Base-by-base conservation (phyloP, 139 green algal species). In the Coelastrella sp. region DNA sequence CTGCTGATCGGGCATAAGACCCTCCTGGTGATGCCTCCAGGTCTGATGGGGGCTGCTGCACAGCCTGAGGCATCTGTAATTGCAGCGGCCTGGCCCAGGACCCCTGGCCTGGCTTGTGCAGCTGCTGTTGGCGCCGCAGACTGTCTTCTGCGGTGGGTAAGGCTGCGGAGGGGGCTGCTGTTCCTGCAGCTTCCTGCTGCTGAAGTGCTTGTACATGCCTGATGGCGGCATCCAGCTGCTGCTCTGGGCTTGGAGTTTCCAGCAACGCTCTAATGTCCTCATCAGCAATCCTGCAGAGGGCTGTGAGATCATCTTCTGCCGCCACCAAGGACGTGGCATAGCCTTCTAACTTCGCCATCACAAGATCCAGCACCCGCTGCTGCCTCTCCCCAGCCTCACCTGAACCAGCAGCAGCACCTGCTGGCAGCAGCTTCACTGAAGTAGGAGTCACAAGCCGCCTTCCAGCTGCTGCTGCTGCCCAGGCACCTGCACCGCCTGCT, bases 221-320 rank as follows among this genome's bases (percentile, higher is more conserved):
- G 56, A 88, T 80, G 0, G 84, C 84, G n/a, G 84, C 84, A 56
- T 88, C 84, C 19, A 88, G 68, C 49, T 80, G 68, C 84, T 80
- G 68, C 68, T 88, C 84, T 58, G 84, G 65, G n/a, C 20, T 61
- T 6, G 84, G 66, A 5, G 68, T 17, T 14, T 75, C 68, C 6
- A 88, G 84, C 84, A 88, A 57, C 6, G 68, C 84, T 10, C 63
- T 73, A 19, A 88, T 57, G 49, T 88, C 84, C 7, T 88, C 66
- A 70, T 88, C 84, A 12, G 57, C 22, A 17, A 88, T 81, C 68
- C 84, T 66, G n/a, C 68, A 68, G 4, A 88, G 68, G 1, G 84
- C 84, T 57, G 49, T 49, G 0, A 88, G n/a, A 9, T 24, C 17
- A 19, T 65, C 20, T 11, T 88, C 84, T 14, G 60, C 17, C 0